phyloP scores from a whole-genome alignment of 257 asterid genomes.

The Solanum acaule region DNA sequence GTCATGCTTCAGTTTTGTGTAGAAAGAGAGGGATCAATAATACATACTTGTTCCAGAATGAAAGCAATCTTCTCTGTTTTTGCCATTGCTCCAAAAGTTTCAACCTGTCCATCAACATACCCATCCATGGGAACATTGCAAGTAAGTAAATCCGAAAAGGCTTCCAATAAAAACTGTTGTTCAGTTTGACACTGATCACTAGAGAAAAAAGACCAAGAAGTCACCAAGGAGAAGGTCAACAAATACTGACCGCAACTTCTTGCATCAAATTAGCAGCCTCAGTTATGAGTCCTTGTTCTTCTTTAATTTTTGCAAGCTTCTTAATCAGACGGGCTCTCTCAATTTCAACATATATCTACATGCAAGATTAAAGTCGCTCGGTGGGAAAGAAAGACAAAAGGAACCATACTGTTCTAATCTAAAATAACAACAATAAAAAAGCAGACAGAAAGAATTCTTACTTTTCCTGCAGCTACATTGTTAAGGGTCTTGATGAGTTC shows the following conservation, averaged over 20 bases:
- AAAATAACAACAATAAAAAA: background rate
- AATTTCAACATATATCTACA: slow-evolving; percentile 93
- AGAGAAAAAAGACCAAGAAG: background rate
- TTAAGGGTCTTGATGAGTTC: slow-evolving; percentile 91
- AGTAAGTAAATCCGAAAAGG: background rate
- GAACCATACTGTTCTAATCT: background rate
- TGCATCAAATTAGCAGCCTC: slow-evolving; percentile 99
- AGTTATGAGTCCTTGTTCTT: slow-evolving; percentile 83
- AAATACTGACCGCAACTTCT: slow-evolving; percentile 74
- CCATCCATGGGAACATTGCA: background rate
- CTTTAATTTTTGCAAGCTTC: slow-evolving; percentile 89
- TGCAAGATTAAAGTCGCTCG: background rate
- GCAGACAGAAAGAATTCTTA: slow-evolving; percentile 1
- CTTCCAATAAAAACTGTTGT: background rate
- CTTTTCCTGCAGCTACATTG: slow-evolving; percentile 95
- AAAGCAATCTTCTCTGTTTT: slow-evolving; percentile 96
- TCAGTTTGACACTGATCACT: background rate
- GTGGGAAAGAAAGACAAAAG: background rate
- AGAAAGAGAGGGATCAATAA: background rate
- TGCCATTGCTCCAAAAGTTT: slow-evolving; percentile 98
- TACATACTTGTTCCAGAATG: slow-evolving; percentile 86
- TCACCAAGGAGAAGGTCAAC: background rate
- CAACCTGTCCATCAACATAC: slow-evolving; percentile 43
- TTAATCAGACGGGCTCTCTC: slow-evolving; percentile 92
- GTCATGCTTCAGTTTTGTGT: background rate